Evolutionary conservation across 2,329 filamentous ascomycete genomes (phyloP).

Genomic region (Alternaria angustiovoidea): DNA sequence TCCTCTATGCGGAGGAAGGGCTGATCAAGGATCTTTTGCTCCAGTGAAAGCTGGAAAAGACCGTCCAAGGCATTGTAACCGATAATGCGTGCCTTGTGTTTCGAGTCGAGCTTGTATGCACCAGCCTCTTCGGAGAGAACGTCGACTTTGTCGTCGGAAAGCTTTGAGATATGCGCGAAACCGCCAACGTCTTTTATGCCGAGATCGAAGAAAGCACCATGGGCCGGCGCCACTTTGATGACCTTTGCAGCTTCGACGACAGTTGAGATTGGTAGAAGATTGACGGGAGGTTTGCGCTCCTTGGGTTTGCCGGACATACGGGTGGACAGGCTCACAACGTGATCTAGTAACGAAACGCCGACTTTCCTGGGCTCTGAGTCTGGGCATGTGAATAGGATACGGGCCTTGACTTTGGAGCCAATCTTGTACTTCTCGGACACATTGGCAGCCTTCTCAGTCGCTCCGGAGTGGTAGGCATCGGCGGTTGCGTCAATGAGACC

Average conservation of each 20-base stretch:
- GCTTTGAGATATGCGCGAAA: conserved; percentile 92
- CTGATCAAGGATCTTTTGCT: conserved; percentile 83
- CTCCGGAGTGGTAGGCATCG: conserved; percentile 87
- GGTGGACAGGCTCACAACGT: conserved; percentile 72
- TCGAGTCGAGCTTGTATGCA: conserved; percentile 77
- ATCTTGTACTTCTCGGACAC: conserved; percentile 81
- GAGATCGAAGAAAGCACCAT: conserved; percentile 82
- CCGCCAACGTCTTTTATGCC: conserved; percentile 74
- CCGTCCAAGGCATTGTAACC: conserved; percentile 90
- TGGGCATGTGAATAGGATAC: conserved; percentile 88
- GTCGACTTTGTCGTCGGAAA: conserved; percentile 91
- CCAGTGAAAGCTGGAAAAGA: conserved; percentile 83
- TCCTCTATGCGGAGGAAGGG: conserved; percentile 92
- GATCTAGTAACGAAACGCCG: conserved; percentile 87
- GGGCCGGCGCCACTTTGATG: conserved; percentile 77
- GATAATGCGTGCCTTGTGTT: conserved; percentile 81
- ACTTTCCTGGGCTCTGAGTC: conserved; percentile 80
- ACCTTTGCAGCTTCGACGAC: conserved; percentile 81
- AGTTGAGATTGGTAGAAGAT: conserved; percentile 74
- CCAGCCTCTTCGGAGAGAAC: conserved; percentile 78
- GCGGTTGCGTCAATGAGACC: conserved; percentile 90
- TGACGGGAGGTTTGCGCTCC: conserved; percentile 63
- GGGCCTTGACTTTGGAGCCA: conserved; percentile 82
- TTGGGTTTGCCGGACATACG: conserved; percentile 47
- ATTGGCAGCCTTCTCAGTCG: conserved; percentile 72